phyloP scores from a whole-genome alignment of 2,329 filamentous ascomycete genomes.

The Beauveria pseudobassiana region DNA sequence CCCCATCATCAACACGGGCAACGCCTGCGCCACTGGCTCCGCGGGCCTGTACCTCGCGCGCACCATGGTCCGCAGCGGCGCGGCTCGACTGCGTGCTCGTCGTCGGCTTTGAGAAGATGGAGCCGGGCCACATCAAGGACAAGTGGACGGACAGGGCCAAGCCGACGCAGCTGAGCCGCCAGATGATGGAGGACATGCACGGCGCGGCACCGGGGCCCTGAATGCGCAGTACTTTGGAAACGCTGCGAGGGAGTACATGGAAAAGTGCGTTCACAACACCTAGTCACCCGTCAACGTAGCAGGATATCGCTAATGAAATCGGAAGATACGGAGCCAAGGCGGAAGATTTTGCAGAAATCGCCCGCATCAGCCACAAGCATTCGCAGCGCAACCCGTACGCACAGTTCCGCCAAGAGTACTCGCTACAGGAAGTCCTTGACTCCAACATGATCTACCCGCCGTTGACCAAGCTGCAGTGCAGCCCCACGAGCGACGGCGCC shows the following conservation, averaged over 20 bases:
- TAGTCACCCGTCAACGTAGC: constrained; percentile 22
- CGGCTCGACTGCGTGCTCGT: constrained; percentile 83
- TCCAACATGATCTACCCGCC: constrained; percentile 74
- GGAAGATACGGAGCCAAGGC: constrained; percentile 82
- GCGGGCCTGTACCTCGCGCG: constrained; percentile 81
- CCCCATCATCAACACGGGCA: constrained; percentile 96
- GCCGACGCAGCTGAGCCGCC: constrained; percentile 61
- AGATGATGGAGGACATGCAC: constrained; percentile 77
- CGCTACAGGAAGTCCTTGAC: constrained; percentile 70
- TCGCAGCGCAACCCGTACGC: constrained; percentile 89
- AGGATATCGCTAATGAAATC: constrained; percentile 63
- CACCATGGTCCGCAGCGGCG: constrained; percentile 70
- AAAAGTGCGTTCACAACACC: constrained; percentile 63
- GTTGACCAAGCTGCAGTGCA: constrained; percentile 94
- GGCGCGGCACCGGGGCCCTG: constrained; percentile 75
- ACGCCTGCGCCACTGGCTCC: constrained; percentile 92
- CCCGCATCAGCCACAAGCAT: constrained; percentile 85
- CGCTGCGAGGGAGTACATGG: constrained; percentile 87
- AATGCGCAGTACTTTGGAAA: constrained; percentile 95
- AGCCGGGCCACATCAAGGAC: constrained; percentile 70
- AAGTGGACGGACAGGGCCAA: constrained; percentile 80
- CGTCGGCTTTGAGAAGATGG: constrained; percentile 98
- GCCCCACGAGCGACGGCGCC: constrained; percentile 87
- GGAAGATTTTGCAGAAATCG: constrained; percentile 92
- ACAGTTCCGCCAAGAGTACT: constrained; percentile 90